phyloP scores from a whole-genome alignment of 352 stramenopile genomes.

The Hyaloperonospora arabidopsidis region DNA sequence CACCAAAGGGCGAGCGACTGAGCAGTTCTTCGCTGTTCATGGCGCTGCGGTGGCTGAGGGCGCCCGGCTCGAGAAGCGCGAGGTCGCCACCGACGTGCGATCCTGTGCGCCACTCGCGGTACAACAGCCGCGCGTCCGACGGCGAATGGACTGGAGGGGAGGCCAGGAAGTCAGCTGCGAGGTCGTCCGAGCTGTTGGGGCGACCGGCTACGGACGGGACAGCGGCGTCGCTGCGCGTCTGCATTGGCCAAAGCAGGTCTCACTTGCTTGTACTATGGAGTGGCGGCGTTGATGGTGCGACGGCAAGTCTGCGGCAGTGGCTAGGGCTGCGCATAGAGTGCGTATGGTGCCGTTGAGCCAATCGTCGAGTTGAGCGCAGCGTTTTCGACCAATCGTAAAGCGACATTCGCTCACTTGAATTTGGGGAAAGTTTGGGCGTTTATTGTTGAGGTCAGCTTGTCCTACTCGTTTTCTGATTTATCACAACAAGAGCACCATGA shows the following conservation, averaged over 20 bases:
- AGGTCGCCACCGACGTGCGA: conserved; percentile 40
- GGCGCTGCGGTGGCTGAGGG: conserved; percentile 7
- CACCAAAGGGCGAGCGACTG: conserved; percentile 56
- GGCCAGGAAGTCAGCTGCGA: conserved; percentile 39
- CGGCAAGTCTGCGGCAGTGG: conserved; percentile 1
- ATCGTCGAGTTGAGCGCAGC: conserved; percentile 6
- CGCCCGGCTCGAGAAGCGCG: conserved; percentile 17
- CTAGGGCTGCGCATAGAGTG: conserved; percentile 14
- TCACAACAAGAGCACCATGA: too few species aligned
- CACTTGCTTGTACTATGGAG: neutral
- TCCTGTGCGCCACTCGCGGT: conserved; percentile 71
- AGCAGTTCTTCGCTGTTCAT: conserved; percentile 63
- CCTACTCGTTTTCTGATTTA: too few species aligned
- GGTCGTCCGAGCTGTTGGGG: conserved; percentile 65
- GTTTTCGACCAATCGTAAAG: conserved; percentile 1
- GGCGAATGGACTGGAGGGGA: conserved; percentile 43
- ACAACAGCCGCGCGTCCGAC: conserved; percentile 63
- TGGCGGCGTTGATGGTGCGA: neutral
- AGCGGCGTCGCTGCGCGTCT: conserved; percentile 16
- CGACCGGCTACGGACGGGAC: conserved; percentile 12
- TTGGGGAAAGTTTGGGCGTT: too few species aligned
- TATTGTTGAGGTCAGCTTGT: too few species aligned
- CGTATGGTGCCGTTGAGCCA: conserved; percentile 1
- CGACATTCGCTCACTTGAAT: too few species aligned
- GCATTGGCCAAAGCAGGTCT: conserved; percentile 11